phyloP scores from a whole-genome alignment of 164 flowering plant genomes.

The Annona squamosa region DNA sequence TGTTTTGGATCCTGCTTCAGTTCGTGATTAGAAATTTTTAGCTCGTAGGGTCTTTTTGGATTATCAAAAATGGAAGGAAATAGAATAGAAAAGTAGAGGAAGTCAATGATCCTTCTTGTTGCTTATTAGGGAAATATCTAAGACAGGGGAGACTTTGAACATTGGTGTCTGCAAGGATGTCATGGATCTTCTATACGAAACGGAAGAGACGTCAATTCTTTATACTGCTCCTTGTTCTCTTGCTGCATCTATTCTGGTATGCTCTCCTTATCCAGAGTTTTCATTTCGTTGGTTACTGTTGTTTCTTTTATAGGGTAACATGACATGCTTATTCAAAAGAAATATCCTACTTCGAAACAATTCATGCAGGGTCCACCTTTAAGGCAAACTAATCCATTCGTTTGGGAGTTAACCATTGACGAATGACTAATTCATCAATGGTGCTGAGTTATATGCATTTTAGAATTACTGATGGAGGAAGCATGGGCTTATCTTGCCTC shows the following conservation, averaged over 20 bases:
- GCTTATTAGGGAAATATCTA: conserved; percentile 43
- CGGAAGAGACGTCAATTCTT: conserved; percentile 41
- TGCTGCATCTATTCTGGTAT: conserved; percentile 69
- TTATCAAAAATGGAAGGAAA: too few species aligned
- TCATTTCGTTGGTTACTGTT: background rate
- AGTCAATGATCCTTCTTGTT: background rate
- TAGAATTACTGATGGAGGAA: background rate
- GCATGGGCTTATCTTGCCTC: background rate
- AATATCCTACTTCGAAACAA: background rate
- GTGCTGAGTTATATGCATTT: background rate
- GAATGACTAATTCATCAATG: background rate
- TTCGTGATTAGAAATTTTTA: too few species aligned
- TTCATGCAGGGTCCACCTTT: background rate
- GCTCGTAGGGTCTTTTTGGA: too few species aligned
- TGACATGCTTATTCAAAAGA: too few species aligned
- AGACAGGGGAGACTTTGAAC: conserved; percentile 48
- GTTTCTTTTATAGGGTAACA: background rate
- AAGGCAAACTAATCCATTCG: background rate
- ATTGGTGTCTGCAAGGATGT: conserved; percentile 65
- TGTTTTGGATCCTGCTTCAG: too few species aligned
- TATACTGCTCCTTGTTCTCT: conserved; percentile 44
- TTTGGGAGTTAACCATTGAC: background rate
- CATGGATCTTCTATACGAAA: conserved; percentile 81
- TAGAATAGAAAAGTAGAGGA: too few species aligned
- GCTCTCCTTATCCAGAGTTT: conserved; percentile 7